A percentile compares a stretch with the other conserved stretches of the same genome.
Conservation (phyloP, 2,329 filamentous ascomycete species). For the Capronia americana region DNA sequence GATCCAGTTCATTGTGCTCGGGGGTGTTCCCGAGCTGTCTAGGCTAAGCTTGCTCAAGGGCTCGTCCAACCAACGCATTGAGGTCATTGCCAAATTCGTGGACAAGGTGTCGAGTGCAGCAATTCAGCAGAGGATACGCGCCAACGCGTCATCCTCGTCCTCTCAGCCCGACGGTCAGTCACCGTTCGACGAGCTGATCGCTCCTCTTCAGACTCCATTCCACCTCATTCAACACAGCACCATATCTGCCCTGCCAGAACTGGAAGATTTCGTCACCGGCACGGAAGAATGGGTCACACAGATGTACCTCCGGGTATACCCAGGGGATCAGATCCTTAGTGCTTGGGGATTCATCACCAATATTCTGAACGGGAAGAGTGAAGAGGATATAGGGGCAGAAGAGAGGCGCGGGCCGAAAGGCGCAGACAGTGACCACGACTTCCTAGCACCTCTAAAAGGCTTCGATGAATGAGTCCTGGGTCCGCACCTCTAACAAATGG, state of each 20-base stretch:
- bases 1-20: conserved; percentile 33
- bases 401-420: background rate
- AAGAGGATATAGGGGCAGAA: conserved; percentile 1
- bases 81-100: conserved; percentile 29
- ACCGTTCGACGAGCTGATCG: conserved; percentile 14
- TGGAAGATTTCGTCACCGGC: conserved; percentile 25
- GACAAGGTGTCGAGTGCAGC: conserved; percentile 27
- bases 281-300: conserved; percentile 29
- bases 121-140: conserved; percentile 12
- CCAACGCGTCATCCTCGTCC: conserved; percentile 1
- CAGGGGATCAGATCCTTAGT: conserved; percentile 22
- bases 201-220: conserved; percentile 20
- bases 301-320: conserved; percentile 26
- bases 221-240: conserved; percentile 21
- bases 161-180: background rate
- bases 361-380: conserved; percentile 28
- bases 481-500: background rate
- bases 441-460: conserved; percentile 22
- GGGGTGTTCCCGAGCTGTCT: conserved; percentile 34
- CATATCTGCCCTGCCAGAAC: conserved; percentile 21
- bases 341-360: conserved; percentile 34
- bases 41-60: conserved; percentile 36
- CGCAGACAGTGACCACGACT: conserved; percentile 21
- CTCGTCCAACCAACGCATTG: conserved; percentile 34
- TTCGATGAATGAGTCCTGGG: conserved; percentile 9